These are phyloP conservation scores for Lentinula guzmanii DNA, from an alignment of 768 basidiomycete species.

Conservation along the genomic window DNA sequence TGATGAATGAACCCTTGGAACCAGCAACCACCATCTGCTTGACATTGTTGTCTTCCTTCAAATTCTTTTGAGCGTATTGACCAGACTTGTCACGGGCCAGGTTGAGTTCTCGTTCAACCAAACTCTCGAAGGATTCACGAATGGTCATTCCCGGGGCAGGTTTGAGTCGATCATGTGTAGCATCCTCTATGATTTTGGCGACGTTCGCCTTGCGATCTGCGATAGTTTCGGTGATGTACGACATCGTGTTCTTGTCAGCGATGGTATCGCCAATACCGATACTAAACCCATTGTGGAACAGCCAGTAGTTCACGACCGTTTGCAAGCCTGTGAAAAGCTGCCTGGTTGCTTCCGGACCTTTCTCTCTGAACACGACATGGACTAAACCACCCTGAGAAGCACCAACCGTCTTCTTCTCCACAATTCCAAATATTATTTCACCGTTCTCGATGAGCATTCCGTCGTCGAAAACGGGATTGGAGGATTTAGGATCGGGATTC, in stretches of 20 bases:
- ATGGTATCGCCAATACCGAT: slow-evolving; percentile 99
- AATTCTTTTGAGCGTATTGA: slow-evolving; percentile 91
- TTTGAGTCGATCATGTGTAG: slow-evolving; percentile 82
- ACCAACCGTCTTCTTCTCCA: slow-evolving; percentile 99
- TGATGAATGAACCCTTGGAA: slow-evolving; percentile 98
- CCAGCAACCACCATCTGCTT: slow-evolving; percentile 99
- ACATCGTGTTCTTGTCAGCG: slow-evolving; percentile 86
- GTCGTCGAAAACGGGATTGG: slow-evolving; percentile 84
- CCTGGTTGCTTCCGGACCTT: slow-evolving; percentile 87
- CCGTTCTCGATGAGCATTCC: slow-evolving; percentile 97
- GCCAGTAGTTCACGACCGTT: slow-evolving; percentile 96
- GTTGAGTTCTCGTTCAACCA: slow-evolving; percentile 88
- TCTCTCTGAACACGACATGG: slow-evolving; percentile 96
- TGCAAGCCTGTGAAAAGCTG: slow-evolving; percentile 92
- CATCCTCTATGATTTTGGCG: slow-evolving; percentile 71
- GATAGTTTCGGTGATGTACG: slow-evolving; percentile 77
- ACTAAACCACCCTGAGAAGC: slow-evolving; percentile 91
- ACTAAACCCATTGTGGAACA: slow-evolving; percentile 98
- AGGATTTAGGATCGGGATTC: slow-evolving; percentile 70
- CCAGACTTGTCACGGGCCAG: slow-evolving; percentile 93
- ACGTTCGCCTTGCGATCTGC: slow-evolving; percentile 77
- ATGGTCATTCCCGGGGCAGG: slow-evolving; percentile 97
- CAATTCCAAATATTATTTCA: slow-evolving; percentile 89
- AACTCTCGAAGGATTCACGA: slow-evolving; percentile 95
- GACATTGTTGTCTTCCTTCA: slow-evolving; percentile 99